Evolutionary conservation across 208 protist species (phyloP).

Genomic region (Wallacemonas sp.): DNA sequence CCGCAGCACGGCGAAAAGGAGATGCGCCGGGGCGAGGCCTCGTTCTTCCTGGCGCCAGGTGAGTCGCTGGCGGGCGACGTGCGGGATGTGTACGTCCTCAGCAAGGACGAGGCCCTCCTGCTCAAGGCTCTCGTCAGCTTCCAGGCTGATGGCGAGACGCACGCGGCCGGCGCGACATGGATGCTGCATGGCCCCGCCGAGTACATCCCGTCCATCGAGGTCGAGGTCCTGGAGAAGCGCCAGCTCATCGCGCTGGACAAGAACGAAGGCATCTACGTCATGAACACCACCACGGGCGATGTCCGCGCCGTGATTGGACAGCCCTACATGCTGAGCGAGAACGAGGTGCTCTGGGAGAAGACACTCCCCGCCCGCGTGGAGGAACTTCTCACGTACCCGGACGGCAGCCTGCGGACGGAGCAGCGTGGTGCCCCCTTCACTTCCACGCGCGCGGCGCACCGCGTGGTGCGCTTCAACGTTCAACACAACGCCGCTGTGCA

Average conservation of each 20-base stretch:
- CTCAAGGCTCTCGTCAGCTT: slow-evolving; percentile 87
- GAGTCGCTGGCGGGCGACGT: slow-evolving; percentile 89
- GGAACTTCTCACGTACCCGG: slow-evolving; percentile 78
- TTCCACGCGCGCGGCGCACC: slow-evolving; percentile 54
- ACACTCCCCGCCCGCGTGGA: slow-evolving; percentile 89
- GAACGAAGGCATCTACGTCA: slow-evolving; percentile 98
- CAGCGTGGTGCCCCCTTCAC: slow-evolving; percentile 33
- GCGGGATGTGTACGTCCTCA: slow-evolving; percentile 83
- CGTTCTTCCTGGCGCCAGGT: slow-evolving; percentile 96
- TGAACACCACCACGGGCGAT: slow-evolving; percentile 88
- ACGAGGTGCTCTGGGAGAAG: slow-evolving; percentile 97
- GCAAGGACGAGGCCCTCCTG: slow-evolving; percentile 94
- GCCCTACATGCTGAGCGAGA: slow-evolving; percentile 93
- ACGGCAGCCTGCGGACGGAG: slow-evolving; percentile 38
- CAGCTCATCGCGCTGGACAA: slow-evolving; percentile 94
- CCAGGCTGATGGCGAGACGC: slow-evolving; percentile 48
- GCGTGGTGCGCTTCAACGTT: slow-evolving; percentile 94
- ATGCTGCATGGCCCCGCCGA: slow-evolving; percentile 94
- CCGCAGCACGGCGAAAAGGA: slow-evolving; percentile 84
- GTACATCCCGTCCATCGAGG: slow-evolving; percentile 90
- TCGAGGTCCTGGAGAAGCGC: slow-evolving; percentile 91
- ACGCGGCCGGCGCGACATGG: slow-evolving; percentile 92
- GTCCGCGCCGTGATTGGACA: slow-evolving; percentile 89
- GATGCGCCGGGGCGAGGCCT: slow-evolving; percentile 84
- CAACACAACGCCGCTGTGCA: slow-evolving; percentile 96